Evolutionary conservation across 768 basidiomycete species (phyloP).

Genomic region (Xerocomellus intermedius): DNA sequence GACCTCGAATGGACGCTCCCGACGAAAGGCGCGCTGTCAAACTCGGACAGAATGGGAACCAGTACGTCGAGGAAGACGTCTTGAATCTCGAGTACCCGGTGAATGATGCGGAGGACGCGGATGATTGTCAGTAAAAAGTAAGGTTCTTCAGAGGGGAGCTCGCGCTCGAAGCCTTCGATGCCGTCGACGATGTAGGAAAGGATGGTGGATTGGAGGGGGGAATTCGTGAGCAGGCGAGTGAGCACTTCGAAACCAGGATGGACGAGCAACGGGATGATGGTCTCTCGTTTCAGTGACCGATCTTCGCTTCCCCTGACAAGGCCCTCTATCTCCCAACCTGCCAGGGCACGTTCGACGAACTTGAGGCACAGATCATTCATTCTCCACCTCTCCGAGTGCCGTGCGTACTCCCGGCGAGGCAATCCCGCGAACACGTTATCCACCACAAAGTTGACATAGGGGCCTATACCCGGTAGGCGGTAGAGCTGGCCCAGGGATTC

Average conservation of each 20-base stretch:
- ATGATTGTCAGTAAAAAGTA: conserved; percentile 74
- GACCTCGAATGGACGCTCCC: conserved; percentile 61
- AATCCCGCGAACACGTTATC: conserved; percentile 87
- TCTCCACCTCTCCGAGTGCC: conserved; percentile 78
- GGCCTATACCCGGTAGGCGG: conserved; percentile 74
- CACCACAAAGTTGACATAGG: conserved; percentile 83
- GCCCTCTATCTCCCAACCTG: conserved; percentile 76
- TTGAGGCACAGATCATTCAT: conserved; percentile 82
- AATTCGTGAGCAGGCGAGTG: conserved; percentile 70
- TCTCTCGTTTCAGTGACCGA: conserved; percentile 48
- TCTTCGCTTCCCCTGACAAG: conserved; percentile 60
- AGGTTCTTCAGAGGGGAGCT: conserved; percentile 64
- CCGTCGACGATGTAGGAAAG: conserved; percentile 82
- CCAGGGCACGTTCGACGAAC: conserved; percentile 82
- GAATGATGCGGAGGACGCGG: conserved; percentile 78
- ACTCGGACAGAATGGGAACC: conserved; percentile 70
- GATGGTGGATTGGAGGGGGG: conserved; percentile 68
- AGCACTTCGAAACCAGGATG: conserved; percentile 91
- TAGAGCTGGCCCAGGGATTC: conserved; percentile 79
- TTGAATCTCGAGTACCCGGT: conserved; percentile 81
- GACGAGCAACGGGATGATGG: conserved; percentile 52
- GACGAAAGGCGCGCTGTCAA: conserved; percentile 52
- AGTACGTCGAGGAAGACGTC: conserved; percentile 88
- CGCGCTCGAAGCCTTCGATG: conserved; percentile 70
- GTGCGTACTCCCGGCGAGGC: conserved; percentile 68